Conservation (phyloP, 2,329 filamentous ascomycete species). For the Sporothrix globosa region DNA sequence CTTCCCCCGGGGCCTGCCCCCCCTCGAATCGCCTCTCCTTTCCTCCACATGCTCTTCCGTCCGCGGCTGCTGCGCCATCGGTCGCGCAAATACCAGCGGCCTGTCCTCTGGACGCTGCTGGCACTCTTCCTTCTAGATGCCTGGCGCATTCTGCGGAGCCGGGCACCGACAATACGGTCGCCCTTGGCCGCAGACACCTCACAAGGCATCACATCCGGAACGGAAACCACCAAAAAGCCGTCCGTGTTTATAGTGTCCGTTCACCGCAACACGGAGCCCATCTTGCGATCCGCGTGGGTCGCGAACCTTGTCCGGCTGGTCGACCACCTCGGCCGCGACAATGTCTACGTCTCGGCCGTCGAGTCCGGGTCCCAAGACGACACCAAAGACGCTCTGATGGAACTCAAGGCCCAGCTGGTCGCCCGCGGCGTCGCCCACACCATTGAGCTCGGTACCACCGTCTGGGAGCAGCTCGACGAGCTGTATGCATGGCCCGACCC, state of each 20-base stretch:
- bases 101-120: slow-evolving; percentile 41
- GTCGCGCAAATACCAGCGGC: slow-evolving; percentile 42
- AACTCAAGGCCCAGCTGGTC: slow-evolving; percentile 59
- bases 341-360: slow-evolving; percentile 67
- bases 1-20: neutral
- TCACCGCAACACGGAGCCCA: slow-evolving; percentile 67
- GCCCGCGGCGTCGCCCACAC: slow-evolving; percentile 54
- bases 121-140: slow-evolving; percentile 45
- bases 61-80: slow-evolving; percentile 42
- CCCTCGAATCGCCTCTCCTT: neutral
- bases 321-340: slow-evolving; percentile 60
- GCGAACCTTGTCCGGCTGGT: slow-evolving; percentile 60
- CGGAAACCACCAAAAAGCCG: slow-evolving; percentile 37
- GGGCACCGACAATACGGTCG: slow-evolving; percentile 30
- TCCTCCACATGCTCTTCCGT: slow-evolving; percentile 42
- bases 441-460: slow-evolving; percentile 60
- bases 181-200: slow-evolving; percentile 34
- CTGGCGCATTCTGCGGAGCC: slow-evolving; percentile 34
- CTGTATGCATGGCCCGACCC: slow-evolving; percentile 47
- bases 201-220: slow-evolving; percentile 2
- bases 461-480: slow-evolving; percentile 60
- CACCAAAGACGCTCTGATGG: slow-evolving; percentile 63
- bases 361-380: slow-evolving; percentile 71
- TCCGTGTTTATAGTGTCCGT: slow-evolving; percentile 67
- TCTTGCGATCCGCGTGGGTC: slow-evolving; percentile 64